These are phyloP conservation scores for Microcera coccophila DNA, from an alignment of 2,329 filamentous ascomycete genomes.

Conservation along the genomic window DNA sequence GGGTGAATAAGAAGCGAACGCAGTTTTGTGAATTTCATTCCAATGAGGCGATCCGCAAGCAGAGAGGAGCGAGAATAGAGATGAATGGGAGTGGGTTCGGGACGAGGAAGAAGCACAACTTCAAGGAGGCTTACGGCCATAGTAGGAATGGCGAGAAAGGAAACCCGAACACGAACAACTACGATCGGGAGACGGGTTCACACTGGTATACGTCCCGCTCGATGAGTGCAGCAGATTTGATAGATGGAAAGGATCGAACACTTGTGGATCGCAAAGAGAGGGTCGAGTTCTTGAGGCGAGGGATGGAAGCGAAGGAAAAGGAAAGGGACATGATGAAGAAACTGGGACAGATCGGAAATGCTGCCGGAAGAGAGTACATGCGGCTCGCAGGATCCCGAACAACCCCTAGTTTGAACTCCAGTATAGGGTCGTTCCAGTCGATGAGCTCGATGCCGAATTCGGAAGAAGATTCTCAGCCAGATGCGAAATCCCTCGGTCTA, in stretches of 20 bases:
- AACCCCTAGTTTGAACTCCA: constrained; percentile 8
- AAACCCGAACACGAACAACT: constrained; percentile 34
- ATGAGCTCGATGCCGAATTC: constrained; percentile 15
- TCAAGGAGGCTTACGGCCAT: constrained; percentile 12
- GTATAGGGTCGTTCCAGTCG: constrained; percentile 15
- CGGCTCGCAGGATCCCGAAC: constrained; percentile 30
- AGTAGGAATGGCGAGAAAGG: constrained; percentile 9
- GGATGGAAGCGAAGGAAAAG: constrained; percentile 63
- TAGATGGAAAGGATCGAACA: constrained; percentile 61
- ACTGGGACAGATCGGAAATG: constrained; percentile 60
- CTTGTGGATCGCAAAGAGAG: constrained; percentile 57
- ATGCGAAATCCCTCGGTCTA: constrained; percentile 39
- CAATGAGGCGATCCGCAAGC: constrained; percentile 72
- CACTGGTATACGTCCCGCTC: constrained; percentile 51
- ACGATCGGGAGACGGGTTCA: constrained; percentile 56
- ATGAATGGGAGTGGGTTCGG: constrained; percentile 65
- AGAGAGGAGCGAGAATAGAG: constrained; percentile 64
- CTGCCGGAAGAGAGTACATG: constrained; percentile 70
- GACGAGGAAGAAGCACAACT: constrained; percentile 14
- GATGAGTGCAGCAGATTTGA: constrained; percentile 55
- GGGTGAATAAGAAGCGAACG: constrained; percentile 85
- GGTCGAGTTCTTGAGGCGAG: constrained; percentile 62
- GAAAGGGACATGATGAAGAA: constrained; percentile 69
- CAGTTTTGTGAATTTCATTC: constrained; percentile 93
- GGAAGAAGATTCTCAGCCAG: constrained; percentile 34